A percentile compares a stretch with the other conserved stretches of the same genome.
These are phyloP conservation scores for Candida glucosophila DNA, from an alignment of 1,139 yeast genomes.

Conservation along the genomic window DNA sequence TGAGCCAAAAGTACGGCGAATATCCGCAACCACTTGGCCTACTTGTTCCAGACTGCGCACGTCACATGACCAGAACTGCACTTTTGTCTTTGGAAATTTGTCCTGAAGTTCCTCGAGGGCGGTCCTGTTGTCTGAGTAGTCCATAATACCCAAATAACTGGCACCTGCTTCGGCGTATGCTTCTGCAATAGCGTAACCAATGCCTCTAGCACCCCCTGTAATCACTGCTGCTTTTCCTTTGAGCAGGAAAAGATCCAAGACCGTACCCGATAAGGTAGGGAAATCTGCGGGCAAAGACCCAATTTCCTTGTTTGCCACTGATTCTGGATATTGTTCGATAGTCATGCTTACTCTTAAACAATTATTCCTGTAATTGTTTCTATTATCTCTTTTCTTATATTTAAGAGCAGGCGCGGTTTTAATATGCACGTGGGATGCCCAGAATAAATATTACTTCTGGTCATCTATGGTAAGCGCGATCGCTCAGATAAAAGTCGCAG, in stretches of 20 bases:
- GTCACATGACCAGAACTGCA: constrained; percentile 59
- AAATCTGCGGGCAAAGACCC: constrained; percentile 27
- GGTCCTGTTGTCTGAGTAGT: constrained; percentile 38
- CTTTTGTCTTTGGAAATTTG: constrained; percentile 49
- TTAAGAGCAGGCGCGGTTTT: too few species aligned
- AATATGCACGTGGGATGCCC: too few species aligned
- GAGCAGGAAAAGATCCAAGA: constrained; percentile 46
- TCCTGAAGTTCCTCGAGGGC: constrained; percentile 42
- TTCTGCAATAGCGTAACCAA: constrained; percentile 71
- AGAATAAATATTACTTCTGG: too few species aligned
- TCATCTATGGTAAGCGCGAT: too few species aligned
- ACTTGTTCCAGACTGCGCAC: constrained; percentile 54
- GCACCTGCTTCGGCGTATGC: constrained; percentile 85
- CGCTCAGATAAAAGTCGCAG: too few species aligned
- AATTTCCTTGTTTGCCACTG: constrained; percentile 26
- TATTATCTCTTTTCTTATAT: too few species aligned
- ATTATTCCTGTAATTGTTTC: too few species aligned
- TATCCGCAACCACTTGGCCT: constrained; percentile 42
- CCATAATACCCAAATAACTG: constrained; percentile 71
- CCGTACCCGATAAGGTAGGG: constrained; percentile 16
- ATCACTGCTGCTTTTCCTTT: constrained; percentile 74
- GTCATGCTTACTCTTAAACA: constrained; percentile 12
- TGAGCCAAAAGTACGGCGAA: constrained; percentile 56
- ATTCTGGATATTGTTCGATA: constrained; percentile 10
- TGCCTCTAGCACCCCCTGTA: constrained; percentile 79